Evolutionary conservation across 2,329 filamentous ascomycete species (phyloP).

Genomic region (Fusarium camptoceras): DNA sequence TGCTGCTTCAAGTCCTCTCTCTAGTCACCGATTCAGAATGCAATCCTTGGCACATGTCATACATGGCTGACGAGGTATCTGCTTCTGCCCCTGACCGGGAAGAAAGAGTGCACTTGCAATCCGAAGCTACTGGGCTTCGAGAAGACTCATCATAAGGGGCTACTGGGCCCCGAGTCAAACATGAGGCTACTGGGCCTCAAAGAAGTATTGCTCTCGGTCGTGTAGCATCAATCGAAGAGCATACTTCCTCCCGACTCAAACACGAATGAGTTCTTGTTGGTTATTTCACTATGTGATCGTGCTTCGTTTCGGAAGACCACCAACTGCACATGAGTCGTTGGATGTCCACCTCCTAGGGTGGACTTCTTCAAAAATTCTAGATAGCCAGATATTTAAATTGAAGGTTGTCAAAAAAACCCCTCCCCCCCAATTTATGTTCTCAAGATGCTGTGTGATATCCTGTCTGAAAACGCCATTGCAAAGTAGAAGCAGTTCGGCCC

Average conservation of each 20-base stretch:
- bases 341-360: slow-evolving; percentile 38
- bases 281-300: slow-evolving; percentile 32
- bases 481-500: neutral
- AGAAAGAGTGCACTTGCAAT: slow-evolving; percentile 23
- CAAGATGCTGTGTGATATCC: neutral
- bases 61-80: neutral
- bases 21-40: slow-evolving; percentile 14
- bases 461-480: neutral
- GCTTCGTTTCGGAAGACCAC: slow-evolving; percentile 39
- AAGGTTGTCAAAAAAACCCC: slow-evolving; percentile 17
- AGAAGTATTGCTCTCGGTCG: neutral
- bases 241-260: slow-evolving; percentile 20
- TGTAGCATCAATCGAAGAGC: slow-evolving; percentile 29
- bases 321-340: slow-evolving; percentile 38
- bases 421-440: neutral
- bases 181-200: slow-evolving; percentile 28
- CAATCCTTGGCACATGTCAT: neutral
- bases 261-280: slow-evolving; percentile 33
- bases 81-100: slow-evolving; percentile 12
- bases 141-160: slow-evolving; percentile 29
- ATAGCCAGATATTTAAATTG: slow-evolving; percentile 26
- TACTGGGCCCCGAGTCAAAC: slow-evolving; percentile 22
- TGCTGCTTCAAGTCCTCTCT: slow-evolving; percentile 18
- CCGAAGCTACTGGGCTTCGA: slow-evolving; percentile 36
- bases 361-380: slow-evolving; percentile 23